phyloP scores from a whole-genome alignment of 306 rosid species.

The Pyrus betulifolia region DNA sequence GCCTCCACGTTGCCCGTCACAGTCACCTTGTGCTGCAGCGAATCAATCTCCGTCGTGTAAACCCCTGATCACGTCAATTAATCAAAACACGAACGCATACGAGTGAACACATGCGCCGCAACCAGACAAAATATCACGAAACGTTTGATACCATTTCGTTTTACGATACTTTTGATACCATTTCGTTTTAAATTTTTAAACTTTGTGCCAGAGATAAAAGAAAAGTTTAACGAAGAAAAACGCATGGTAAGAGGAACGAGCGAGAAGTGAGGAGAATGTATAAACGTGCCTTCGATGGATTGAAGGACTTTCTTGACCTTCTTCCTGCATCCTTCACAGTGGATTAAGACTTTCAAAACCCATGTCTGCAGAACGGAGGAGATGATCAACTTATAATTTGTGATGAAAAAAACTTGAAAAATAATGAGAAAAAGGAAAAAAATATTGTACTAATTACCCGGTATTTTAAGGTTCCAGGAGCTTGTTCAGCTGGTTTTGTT shows the following conservation, averaged over 20 bases:
- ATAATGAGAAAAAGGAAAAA: not conserved
- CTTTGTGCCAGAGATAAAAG: too few relatives aligned
- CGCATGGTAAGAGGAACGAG: not conserved
- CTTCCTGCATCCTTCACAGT: constrained; percentile 86
- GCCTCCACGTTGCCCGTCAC: constrained; percentile 82
- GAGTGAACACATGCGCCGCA: too few relatives aligned
- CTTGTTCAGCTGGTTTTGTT: constrained; percentile 43
- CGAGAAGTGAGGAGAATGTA: not conserved
- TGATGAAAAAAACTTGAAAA: not conserved
- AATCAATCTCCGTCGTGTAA: constrained; percentile 55
- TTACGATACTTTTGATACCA: too few relatives aligned
- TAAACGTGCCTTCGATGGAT: constrained; percentile 51
- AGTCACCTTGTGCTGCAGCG: constrained; percentile 71
- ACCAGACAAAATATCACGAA: too few relatives aligned
- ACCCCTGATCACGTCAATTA: constrained; percentile 42
- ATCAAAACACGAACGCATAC: not conserved
- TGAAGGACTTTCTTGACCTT: constrained; percentile 84
- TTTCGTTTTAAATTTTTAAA: too few relatives aligned
- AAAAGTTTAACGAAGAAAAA: too few relatives aligned
- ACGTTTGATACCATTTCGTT: too few relatives aligned
- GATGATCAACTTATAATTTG: not conserved
- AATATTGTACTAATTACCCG: constrained; percentile 30
- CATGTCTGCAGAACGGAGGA: constrained; percentile 44
- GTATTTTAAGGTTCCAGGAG: constrained; percentile 53
- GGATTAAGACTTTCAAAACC: constrained; percentile 80